A percentile compares a stretch with the other conserved stretches of the same genome.
phyloP scores from a whole-genome alignment of 495 filamentous ascomycete species.

The Podospora pseudoanserina region DNA sequence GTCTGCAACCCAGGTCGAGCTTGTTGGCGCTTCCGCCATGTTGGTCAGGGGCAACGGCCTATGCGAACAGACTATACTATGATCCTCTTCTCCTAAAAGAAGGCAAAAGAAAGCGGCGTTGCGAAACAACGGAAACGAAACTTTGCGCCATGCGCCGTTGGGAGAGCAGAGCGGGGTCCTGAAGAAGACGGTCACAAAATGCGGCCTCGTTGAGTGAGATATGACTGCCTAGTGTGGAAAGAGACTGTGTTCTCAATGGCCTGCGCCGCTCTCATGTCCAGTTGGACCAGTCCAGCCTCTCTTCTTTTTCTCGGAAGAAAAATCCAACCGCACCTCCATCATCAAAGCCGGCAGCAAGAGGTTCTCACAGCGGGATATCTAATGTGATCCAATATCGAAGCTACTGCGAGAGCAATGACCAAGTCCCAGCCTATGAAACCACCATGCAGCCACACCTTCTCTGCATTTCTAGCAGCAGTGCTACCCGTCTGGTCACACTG shows the following conservation, averaged over 20 bases:
- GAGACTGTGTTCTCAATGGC: neutral
- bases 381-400: neutral
- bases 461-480: constrained; percentile 4
- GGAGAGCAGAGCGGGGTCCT: constrained; percentile 12
- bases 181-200: constrained; percentile 5
- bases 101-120: constrained; percentile 6
- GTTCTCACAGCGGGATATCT: neutral
- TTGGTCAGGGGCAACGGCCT: constrained; percentile 17
- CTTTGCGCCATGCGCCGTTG: constrained; percentile 2
- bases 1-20: neutral
- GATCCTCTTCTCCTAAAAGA: constrained; percentile 12
- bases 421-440: neutral
- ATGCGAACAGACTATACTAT: neutral
- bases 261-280: constrained; percentile 9
- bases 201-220: constrained; percentile 13
- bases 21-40: constrained; percentile 9
- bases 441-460: constrained; percentile 18
- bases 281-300: neutral
- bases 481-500: constrained; percentile 12
- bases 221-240: constrained; percentile 8
- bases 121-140: constrained; percentile 9
- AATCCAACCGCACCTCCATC: too few species aligned
- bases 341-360: neutral
- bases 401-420: neutral
- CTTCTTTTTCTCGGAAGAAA: neutral